A percentile compares a stretch with the other conserved stretches of the same genome.
Evolutionary conservation across 192 early-diverging fungal genomes (phyloP).

Genomic region (Linnemannia hyalina): DNA sequence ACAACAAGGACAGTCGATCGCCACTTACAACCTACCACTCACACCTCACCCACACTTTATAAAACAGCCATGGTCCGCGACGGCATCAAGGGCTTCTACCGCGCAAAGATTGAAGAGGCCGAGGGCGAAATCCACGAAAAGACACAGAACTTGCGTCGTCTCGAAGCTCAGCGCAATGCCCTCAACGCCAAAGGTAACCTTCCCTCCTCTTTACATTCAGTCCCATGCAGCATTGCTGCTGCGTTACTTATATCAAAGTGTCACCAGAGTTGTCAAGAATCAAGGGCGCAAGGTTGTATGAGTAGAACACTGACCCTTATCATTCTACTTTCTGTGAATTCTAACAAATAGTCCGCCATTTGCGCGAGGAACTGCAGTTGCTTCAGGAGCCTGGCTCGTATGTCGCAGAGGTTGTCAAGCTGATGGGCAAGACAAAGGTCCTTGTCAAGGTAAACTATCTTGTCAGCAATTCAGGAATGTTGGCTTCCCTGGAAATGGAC

Average conservation of each 20-base stretch:
- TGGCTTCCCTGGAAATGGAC: background rate
- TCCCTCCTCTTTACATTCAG: background rate
- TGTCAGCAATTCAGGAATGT: background rate
- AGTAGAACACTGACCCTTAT: background rate
- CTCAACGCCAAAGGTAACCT: conserved; percentile 91
- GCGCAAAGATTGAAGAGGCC: conserved; percentile 86
- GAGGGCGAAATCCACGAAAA: conserved; percentile 90
- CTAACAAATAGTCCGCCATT: conserved; percentile 80
- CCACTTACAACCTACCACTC: background rate
- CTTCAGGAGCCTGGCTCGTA: conserved; percentile 97
- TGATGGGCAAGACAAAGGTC: conserved; percentile 98
- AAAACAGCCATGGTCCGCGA: conserved; percentile 59
- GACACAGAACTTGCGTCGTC: conserved; percentile 95
- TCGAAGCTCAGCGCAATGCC: conserved; percentile 98
- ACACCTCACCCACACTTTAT: too few species aligned
- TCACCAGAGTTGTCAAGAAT: too few species aligned
- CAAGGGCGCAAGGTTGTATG: background rate
- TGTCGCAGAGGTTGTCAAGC: conserved; percentile 97
- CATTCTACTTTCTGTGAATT: background rate
- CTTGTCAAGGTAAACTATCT: conserved; percentile 76
- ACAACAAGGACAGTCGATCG: background rate
- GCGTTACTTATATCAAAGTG: background rate
- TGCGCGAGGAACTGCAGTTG: conserved; percentile 96
- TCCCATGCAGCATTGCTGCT: background rate
- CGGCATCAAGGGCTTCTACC: conserved; percentile 81